Base-by-base conservation (phyloP, 2,329 filamentous ascomycete genomes). In the Penicillium sp. region DNA sequence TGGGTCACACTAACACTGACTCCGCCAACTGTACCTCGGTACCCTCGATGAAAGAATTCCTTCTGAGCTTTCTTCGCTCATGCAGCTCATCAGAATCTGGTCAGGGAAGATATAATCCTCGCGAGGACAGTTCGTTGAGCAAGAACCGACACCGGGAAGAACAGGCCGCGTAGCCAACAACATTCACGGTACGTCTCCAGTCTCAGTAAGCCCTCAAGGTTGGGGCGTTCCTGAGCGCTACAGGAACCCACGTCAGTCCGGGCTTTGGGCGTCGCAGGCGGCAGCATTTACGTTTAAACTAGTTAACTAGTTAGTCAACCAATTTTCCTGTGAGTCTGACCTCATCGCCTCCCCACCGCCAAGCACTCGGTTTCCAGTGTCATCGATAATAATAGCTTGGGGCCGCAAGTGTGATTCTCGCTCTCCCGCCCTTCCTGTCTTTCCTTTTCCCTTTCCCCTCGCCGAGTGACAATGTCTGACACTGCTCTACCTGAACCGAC, bases 391-490 rank as follows among this genome's bases (percentile, higher is more conserved):
- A 48, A 46, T 48, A 48, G 45, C 39, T 37, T 21, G n/a, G n/a
- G n/a, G n/a, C n/a, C n/a, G n/a, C n/a, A n/a, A n/a, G n/a, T n/a
- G n/a, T n/a, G n/a, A n/a, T n/a, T n/a, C n/a, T n/a, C n/a, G n/a
- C n/a, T n/a, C n/a, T n/a, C n/a, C n/a, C n/a, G n/a, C n/a, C 31
- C 36, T 33, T 20, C 15, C 35, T 20, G 16, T 20, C 19, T 36
- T 40, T 34, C 14, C 33, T 17, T 13, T 14, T 31, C 21, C 18
- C 36, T 16, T 33, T 33, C 25, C 31, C 18, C 26, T 34, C 15
- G 19, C 9, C 4, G 26, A 16, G 33, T 23, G 16, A 35, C 36
- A 37, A 64, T 65, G 63, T 55, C 62, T 35, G 63, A 65, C 41
- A 36, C 46, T 33, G 45, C 54, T 25, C 33, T 55, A 17, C 48